A percentile compares a stretch with the other conserved stretches of the same genome.
These are phyloP conservation scores for Pyrenochaeta sp. DNA, from an alignment of 2,329 filamentous ascomycete genomes.

Conservation along the genomic window DNA sequence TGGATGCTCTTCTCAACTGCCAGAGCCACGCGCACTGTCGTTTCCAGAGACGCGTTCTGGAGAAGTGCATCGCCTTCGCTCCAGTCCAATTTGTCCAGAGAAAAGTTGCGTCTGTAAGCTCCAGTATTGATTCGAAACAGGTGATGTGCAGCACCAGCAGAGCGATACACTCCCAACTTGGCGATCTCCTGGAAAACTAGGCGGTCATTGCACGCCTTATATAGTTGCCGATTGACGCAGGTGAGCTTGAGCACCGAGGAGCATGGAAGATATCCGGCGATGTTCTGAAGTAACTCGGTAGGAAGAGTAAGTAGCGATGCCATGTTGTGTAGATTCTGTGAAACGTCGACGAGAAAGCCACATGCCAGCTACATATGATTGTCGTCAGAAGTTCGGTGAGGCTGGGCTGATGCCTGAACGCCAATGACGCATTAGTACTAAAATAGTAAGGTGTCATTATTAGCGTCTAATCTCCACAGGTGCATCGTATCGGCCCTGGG, in stretches of 20 bases:
- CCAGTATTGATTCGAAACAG: slow-evolving; percentile 1
- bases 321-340: background rate
- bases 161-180: slow-evolving; percentile 4
- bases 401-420: too few relatives aligned
- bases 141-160: background rate
- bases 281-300: slow-evolving; percentile 27
- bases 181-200: slow-evolving; percentile 25
- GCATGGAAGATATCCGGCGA: slow-evolving; percentile 25
- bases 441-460: too few relatives aligned
- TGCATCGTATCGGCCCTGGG: too few relatives aligned
- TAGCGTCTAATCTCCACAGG: too few relatives aligned
- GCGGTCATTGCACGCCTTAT: slow-evolving; percentile 22
- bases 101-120: background rate
- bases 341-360: too few relatives aligned
- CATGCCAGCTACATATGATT: too few relatives aligned
- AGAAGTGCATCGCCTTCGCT: slow-evolving; percentile 13
- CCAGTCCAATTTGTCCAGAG: slow-evolving; percentile 17
- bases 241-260: slow-evolving; percentile 20
- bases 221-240: slow-evolving; percentile 18
- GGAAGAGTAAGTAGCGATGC: slow-evolving; percentile 13
- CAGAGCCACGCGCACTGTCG: slow-evolving; percentile 21
- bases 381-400: too few relatives aligned
- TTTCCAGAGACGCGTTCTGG: slow-evolving; percentile 4
- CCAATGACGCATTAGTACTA: too few relatives aligned
- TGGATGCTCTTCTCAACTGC: slow-evolving; percentile 20